These are phyloP conservation scores for Cladosporium colombiae DNA, from an alignment of 2,329 filamentous ascomycete species.

Conservation along the genomic window DNA sequence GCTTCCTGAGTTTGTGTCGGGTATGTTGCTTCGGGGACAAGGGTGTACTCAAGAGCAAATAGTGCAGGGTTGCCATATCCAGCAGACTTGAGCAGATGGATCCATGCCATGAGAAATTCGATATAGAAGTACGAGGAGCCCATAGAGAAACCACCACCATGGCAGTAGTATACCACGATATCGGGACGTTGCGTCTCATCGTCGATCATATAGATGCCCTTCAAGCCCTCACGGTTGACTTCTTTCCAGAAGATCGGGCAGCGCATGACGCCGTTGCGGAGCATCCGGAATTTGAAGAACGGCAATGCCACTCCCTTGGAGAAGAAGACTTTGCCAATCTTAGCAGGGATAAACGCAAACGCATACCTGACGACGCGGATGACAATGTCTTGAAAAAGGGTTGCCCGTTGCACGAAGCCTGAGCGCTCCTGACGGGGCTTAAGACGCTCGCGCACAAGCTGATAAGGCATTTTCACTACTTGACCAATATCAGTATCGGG, in stretches of 20 bases:
- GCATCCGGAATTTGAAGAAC: conserved; percentile 73
- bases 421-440: conserved; percentile 47
- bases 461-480: conserved; percentile 61
- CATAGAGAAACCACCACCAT: conserved; percentile 83
- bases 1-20: conserved; percentile 73
- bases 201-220: conserved; percentile 69
- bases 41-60: conserved; percentile 77
- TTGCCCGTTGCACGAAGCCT: conserved; percentile 68
- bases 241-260: conserved; percentile 67
- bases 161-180: conserved; percentile 78
- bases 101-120: conserved; percentile 76
- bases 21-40: conserved; percentile 73
- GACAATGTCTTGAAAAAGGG: conserved; percentile 74
- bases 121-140: conserved; percentile 82
- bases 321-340: conserved; percentile 74
- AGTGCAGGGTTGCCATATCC: conserved; percentile 76
- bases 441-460: conserved; percentile 60
- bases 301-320: conserved; percentile 71
- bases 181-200: conserved; percentile 65
- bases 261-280: conserved; percentile 67
- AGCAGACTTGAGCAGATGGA: conserved; percentile 60
- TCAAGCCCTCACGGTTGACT: conserved; percentile 45
- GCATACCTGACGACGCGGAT: conserved; percentile 77
- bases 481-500: conserved; percentile 15
- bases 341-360: conserved; percentile 69